Conservation (phyloP, 768 basidiomycete genomes). For the Neoboletus subvelutipes region DNA sequence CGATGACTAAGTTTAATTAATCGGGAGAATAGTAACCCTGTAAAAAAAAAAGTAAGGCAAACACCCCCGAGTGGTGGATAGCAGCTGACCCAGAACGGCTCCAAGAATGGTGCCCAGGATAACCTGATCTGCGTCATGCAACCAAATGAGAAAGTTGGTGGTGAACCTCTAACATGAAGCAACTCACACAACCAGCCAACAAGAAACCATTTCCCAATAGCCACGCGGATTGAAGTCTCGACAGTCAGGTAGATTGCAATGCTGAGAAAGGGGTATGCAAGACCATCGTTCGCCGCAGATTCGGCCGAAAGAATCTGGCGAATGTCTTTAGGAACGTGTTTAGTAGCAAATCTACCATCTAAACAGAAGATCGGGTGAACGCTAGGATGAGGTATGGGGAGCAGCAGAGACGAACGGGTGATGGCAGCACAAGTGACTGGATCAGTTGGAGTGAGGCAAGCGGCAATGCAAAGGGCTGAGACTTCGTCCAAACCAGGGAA, state of each 20-base stretch:
- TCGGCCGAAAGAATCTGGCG: conserved; percentile 84
- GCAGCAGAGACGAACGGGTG: conserved; percentile 47
- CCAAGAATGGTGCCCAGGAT: conserved; percentile 73
- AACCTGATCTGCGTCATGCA: conserved; percentile 64
- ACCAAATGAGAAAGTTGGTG: background rate
- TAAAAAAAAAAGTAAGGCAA: background rate
- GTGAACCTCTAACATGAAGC: background rate
- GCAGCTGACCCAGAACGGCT: conserved; percentile 44
- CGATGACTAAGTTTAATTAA: conserved; percentile 70
- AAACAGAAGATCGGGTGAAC: background rate
- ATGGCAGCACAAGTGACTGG: conserved; percentile 89
- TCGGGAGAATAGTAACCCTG: conserved; percentile 67
- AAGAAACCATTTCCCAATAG: conserved; percentile 83
- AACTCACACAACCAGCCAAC: conserved; percentile 71
- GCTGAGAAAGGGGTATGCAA: conserved; percentile 90
- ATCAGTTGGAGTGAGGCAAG: conserved; percentile 92
- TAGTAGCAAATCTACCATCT: conserved; percentile 71
- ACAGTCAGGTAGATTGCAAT: conserved; percentile 84
- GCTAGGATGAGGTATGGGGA: background rate
- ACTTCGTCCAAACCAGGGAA: conserved; percentile 73
- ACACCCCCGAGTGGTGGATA: background rate
- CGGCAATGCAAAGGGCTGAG: conserved; percentile 81
- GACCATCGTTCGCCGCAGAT: conserved; percentile 93
- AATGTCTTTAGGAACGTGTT: conserved; percentile 71
- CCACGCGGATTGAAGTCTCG: conserved; percentile 58